These are phyloP conservation scores for Quercus ilex DNA, from an alignment of 306 rosid species.

Conservation along the genomic window DNA sequence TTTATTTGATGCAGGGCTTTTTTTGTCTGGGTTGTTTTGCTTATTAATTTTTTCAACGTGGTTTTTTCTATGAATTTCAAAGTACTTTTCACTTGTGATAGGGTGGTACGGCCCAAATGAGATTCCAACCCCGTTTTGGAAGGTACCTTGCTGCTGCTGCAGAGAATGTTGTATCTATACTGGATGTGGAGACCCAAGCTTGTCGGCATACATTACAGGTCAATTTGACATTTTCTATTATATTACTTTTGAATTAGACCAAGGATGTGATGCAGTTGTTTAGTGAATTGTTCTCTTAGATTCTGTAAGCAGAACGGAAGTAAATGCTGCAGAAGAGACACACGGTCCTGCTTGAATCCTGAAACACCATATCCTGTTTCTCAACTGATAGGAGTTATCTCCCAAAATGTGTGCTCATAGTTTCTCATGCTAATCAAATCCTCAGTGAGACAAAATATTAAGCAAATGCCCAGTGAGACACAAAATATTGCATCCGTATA, in stretches of 20 bases:
- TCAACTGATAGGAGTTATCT: background rate
- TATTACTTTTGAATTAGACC: background rate
- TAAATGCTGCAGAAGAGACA: background rate
- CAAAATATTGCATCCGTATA: background rate
- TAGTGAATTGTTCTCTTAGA: background rate
- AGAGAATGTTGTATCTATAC: conserved; percentile 83
- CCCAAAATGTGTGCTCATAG: background rate
- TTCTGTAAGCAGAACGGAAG: background rate
- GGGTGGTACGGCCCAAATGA: conserved; percentile 86
- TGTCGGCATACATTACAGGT: conserved; percentile 83
- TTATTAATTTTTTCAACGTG: background rate
- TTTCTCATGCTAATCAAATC: background rate
- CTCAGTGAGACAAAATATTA: background rate
- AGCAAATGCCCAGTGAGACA: background rate
- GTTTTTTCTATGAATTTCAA: conserved; percentile 8
- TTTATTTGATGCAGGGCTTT: background rate
- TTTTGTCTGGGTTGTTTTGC: conserved; percentile 2
- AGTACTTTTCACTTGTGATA: conserved; percentile 21
- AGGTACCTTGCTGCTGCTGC: conserved; percentile 87
- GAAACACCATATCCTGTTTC: background rate
- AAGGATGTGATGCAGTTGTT: background rate
- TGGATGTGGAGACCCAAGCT: conserved; percentile 77
- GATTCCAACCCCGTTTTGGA: conserved; percentile 94
- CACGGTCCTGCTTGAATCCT: background rate
- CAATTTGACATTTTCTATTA: conserved; percentile 6